Conservation (phyloP, 208 protist species). For the Plasmodiophora brassicae region DNA sequence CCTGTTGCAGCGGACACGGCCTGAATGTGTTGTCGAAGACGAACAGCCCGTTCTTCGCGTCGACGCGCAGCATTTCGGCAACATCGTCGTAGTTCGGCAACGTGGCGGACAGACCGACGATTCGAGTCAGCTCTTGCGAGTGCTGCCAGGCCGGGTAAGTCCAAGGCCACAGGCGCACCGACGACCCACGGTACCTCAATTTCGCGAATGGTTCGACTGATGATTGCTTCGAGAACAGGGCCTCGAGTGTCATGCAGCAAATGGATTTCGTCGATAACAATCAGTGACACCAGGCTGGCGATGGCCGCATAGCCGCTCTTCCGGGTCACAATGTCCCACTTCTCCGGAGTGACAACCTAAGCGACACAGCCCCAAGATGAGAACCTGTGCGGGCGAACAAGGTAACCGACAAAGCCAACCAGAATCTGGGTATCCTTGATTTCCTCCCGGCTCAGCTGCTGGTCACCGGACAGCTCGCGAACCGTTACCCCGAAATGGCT, state of each 20-base stretch:
- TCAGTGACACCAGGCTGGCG: conserved; percentile 62
- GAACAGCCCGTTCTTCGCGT: conserved; percentile 70
- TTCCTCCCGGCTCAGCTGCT: conserved; percentile 84
- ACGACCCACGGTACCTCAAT: conserved; percentile 38
- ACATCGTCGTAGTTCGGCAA: conserved; percentile 99
- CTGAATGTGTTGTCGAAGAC: conserved; percentile 67
- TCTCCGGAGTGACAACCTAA: conserved; percentile 99
- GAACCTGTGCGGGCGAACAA: conserved; percentile 66
- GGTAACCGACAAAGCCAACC: no score
- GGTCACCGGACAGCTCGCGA: conserved; percentile 95
- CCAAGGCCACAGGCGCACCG: neutral
- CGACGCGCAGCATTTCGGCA: conserved; percentile 91
- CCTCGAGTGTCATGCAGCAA: conserved; percentile 97
- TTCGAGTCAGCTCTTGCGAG: conserved; percentile 69
- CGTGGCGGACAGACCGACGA: conserved; percentile 99
- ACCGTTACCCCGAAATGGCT: conserved; percentile 61
- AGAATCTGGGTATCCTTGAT: conserved; percentile 83
- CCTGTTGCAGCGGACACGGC: conserved; percentile 93
- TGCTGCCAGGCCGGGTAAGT: neutral
- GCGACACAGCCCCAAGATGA: no score
- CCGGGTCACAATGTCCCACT: conserved; percentile 99
- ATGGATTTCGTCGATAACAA: conserved; percentile 97
- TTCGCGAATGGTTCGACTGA: conserved; percentile 84
- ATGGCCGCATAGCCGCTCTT: conserved; percentile 75
- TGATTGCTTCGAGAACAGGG: conserved; percentile 95